Base-by-base conservation (phyloP, 139 green algal genomes). In the Haematococcus lacustris region DNA sequence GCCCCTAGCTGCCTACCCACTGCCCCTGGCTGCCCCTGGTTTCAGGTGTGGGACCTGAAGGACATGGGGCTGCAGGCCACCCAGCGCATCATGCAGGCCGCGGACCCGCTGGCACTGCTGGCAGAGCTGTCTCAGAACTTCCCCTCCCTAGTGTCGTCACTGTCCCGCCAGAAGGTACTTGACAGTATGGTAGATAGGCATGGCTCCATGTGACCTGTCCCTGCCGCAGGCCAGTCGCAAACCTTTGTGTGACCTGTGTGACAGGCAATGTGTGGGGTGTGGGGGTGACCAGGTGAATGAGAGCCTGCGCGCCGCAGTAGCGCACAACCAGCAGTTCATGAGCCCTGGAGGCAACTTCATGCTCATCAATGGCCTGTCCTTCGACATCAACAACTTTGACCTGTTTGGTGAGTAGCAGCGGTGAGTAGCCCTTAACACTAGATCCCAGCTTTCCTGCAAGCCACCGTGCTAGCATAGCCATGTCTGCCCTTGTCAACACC, bases 71-170 rank as follows among this genome's bases (percentile, higher is more conserved):
- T 98, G 3, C 92, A 97, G 76, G 93, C 92, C 1, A 71, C 83
- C 32, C 88, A 94, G 78, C 80, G 86, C 30, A 77, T 79, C 26
- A 57, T 76, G 30, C 61, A 77, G n/a, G 81, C 89, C 1, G 57
- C 68, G 17, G 89, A 97, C 78, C 90, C 93, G 0, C 77, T 98
- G 71, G 63, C 47, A 0, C 72, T 91, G 43, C 79, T 98, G 43
- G 66, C 73, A 53, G 90, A 97, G 61, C 79, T 97, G 30, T 84
- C 76, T 32, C 85, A 96, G 74, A 94, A 92, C 84, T 97, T 98
- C 79, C 93, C 91, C 1, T 84, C 66, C 25, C 71, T 96, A 33
- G 91, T 88, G 2, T 77, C 84, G 17, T 86, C 76, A 34, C 82
- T 98, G 3, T 91, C 86, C 0, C 64, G 78, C 9, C 59, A 78